Base-by-base conservation (phyloP, 257 asterid genomes). In the Nyctanthes arbortristis region DNA sequence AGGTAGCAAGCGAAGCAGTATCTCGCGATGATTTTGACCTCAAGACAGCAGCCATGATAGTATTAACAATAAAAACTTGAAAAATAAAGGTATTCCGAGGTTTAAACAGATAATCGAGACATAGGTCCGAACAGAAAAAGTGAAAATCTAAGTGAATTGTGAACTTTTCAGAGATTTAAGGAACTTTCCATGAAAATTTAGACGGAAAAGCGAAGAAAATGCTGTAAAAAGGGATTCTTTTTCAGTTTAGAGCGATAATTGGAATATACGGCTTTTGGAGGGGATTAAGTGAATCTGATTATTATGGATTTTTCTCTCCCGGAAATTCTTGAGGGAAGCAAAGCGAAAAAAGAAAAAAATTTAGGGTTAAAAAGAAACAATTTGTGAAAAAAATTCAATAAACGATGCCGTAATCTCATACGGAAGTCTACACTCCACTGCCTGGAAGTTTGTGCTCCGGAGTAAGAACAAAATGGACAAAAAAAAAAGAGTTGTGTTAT, bases 21-120 rank as follows among this genome's bases (percentile, higher is more conserved):
- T 82, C 86, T 65, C 89, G 73, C 32, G 93, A 84, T 76, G 97
- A 83, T 79, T 91, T 91, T 69, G 97, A 89, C 85, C 96, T 82
- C 79, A 93, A 70, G 66, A 82, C 91, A 79, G 93, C 96, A 56
- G 95, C 96, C 97, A 89, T 89, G 78, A 61, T 30, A 24, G 84
- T 73, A 64, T 80, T 74, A 76, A 71, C 69, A 16, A 20, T 28
- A 37, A 6, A 39, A 62, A 47, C 24, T 73, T 24, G 5, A 34
- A 32, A 9, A 69, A 70, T 54, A 66, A 28, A 29, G 33, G 69
- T 43, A 29, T 58, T 76, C 71, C 37, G 55, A 40, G 70, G 30
- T 30, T 32, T 22, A 65, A 18, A 77, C 47, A 22, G 72, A 66
- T 74, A 67, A 69, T 61, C 28, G 69, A 65, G 66, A 67, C 60